These are phyloP conservation scores for Suhomyces choctaworum DNA, from an alignment of 1,139 yeast genomes.

Conservation along the genomic window DNA sequence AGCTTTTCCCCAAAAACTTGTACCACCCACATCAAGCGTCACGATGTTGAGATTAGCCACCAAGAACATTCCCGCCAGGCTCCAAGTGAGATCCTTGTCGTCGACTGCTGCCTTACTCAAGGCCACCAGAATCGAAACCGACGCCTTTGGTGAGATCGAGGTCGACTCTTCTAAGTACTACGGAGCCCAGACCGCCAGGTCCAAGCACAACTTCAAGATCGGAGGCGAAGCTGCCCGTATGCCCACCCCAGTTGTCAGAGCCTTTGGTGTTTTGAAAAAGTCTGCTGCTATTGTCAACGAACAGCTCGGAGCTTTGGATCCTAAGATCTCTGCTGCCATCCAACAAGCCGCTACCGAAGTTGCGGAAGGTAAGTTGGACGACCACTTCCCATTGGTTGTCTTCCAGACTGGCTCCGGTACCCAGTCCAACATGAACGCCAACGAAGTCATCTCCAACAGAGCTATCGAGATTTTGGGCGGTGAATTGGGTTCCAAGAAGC, in stretches of 20 bases:
- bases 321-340: conserved; percentile 20
- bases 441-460: conserved; percentile 24
- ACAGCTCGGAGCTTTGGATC: conserved; percentile 21
- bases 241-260: conserved; percentile 22
- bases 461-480: conserved; percentile 26
- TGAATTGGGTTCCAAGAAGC: conserved; percentile 21
- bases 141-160: conserved; percentile 23
- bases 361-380: conserved; percentile 21
- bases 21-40: not conserved
- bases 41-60: conserved; percentile 32
- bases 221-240: conserved; percentile 55
- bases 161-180: conserved; percentile 22
- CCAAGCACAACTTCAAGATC: conserved; percentile 23
- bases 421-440: conserved; percentile 25
- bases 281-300: conserved; percentile 23
- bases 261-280: conserved; percentile 23
- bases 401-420: conserved; percentile 27
- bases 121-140: conserved; percentile 24
- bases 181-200: conserved; percentile 25
- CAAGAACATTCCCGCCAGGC: conserved; percentile 18
- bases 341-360: conserved; percentile 22
- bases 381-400: conserved; percentile 25
- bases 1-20: conserved; percentile 3
- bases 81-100: conserved; percentile 30
- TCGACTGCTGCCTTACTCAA: conserved; percentile 26